Evolutionary conservation across 2,329 filamentous ascomycete species (phyloP).

Genomic region (Zelopaecilomyces penicillatus): DNA sequence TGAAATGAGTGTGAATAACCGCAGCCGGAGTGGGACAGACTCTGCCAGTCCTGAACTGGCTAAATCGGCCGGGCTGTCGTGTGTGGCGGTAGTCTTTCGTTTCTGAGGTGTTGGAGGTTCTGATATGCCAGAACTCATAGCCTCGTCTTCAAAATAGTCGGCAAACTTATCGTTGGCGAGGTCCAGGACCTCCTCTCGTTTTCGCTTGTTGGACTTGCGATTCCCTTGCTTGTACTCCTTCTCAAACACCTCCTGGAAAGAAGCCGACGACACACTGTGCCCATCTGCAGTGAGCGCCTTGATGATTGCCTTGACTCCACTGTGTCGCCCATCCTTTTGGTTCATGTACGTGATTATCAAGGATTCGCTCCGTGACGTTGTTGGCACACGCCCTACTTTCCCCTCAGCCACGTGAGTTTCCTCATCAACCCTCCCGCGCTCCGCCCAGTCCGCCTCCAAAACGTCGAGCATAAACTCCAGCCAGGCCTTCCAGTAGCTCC

Average conservation of each 20-base stretch:
- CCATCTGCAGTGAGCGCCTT: conserved; percentile 63
- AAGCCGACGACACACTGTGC: conserved; percentile 37
- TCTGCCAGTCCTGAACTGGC: conserved; percentile 32
- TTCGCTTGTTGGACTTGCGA: conserved; percentile 39
- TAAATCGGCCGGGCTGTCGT: conserved; percentile 12
- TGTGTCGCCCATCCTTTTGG: conserved; percentile 35
- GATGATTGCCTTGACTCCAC: conserved; percentile 46
- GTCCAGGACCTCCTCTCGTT: conserved; percentile 40
- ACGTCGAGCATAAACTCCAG: conserved; percentile 71
- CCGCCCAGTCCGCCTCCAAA: conserved; percentile 61
- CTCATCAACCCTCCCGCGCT: conserved; percentile 43
- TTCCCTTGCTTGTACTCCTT: conserved; percentile 44
- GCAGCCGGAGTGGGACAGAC: conserved; percentile 53
- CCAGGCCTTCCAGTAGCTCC: conserved; percentile 76
- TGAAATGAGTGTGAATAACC: conserved; percentile 51
- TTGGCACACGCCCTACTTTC: conserved; percentile 15
- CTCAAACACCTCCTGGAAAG: conserved; percentile 59
- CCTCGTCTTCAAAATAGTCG: conserved; percentile 53
- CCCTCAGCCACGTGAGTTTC: conserved; percentile 19
- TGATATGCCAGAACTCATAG: conserved; percentile 37
- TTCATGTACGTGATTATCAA: conserved; percentile 54
- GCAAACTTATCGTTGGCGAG: conserved; percentile 52
- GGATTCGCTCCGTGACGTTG: conserved; percentile 37
- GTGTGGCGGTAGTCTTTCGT: conserved; percentile 16
- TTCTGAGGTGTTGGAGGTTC: conserved; percentile 39